These are phyloP conservation scores for Gossypium bickii DNA, from an alignment of 345 rosid genomes.

Conservation along the genomic window DNA sequence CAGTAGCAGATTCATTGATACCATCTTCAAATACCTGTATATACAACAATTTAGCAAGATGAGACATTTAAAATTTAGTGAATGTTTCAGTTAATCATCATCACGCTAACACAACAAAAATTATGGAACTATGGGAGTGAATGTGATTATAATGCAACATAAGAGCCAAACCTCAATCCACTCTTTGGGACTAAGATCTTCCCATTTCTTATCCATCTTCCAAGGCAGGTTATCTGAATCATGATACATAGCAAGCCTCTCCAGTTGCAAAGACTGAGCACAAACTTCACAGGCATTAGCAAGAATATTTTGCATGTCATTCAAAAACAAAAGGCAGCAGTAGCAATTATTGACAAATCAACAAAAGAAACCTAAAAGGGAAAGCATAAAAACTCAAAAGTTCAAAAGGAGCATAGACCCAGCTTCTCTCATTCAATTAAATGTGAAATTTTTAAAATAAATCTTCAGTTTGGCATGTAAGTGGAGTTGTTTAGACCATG, in stretches of 20 bases:
- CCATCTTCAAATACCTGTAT: slow-evolving; percentile 95
- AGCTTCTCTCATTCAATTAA: neutral
- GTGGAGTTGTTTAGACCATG: slow-evolving; percentile 3
- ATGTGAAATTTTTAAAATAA: neutral
- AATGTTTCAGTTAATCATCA: slow-evolving; percentile 3
- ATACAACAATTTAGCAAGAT: slow-evolving; percentile 15
- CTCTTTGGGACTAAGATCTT: slow-evolving; percentile 75
- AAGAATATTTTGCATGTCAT: slow-evolving; percentile 7
- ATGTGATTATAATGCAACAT: slow-evolving; percentile 11
- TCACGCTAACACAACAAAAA: neutral
- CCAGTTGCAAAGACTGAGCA: slow-evolving; percentile 84
- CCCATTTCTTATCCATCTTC: slow-evolving; percentile 86
- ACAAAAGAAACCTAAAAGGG: neutral
- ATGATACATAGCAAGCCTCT: slow-evolving; percentile 93
- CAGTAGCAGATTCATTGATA: slow-evolving; percentile 56
- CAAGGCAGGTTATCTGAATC: slow-evolving; percentile 79
- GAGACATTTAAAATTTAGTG: neutral
- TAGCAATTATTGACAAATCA: neutral
- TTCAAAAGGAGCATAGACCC: neutral
- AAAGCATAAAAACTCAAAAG: neutral
- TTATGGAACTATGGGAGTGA: neutral
- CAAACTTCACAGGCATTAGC: slow-evolving; percentile 26
- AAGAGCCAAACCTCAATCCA: slow-evolving; percentile 83
- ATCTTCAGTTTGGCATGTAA: neutral
- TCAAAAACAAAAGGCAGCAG: slow-evolving; percentile 17